phyloP scores from a whole-genome alignment of 306 rosid genomes.

The Comarum palustre region DNA sequence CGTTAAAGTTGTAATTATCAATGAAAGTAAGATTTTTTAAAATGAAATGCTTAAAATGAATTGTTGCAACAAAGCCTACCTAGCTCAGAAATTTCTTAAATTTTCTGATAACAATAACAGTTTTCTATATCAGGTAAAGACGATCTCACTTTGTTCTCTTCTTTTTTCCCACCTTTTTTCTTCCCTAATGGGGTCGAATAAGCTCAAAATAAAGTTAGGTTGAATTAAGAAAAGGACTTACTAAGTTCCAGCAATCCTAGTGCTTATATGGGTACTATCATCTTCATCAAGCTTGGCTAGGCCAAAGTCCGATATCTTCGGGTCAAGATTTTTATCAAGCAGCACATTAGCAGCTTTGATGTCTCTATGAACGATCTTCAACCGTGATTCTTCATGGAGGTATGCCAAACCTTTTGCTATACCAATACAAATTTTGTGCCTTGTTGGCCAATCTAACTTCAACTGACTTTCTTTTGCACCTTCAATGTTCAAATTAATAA shows the following conservation, averaged over 20 bases:
- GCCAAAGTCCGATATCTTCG: slow-evolving; percentile 74
- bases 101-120: too few relatives aligned
- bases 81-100: too few relatives aligned
- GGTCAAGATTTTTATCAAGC: slow-evolving; percentile 61
- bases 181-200: too few relatives aligned
- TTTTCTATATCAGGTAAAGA: too few relatives aligned
- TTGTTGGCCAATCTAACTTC: slow-evolving; percentile 57
- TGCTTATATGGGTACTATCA: slow-evolving; percentile 63
- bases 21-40: too few relatives aligned
- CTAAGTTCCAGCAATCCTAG: slow-evolving; percentile 68
- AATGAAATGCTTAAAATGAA: too few relatives aligned
- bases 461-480: slow-evolving; percentile 14
- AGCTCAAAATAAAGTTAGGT: too few relatives aligned
- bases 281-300: slow-evolving; percentile 74
- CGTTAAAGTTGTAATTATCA: too few relatives aligned
- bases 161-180: too few relatives aligned
- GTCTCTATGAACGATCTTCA: slow-evolving; percentile 78
- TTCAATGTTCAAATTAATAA: neutral
- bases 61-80: too few relatives aligned
- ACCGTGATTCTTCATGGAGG: slow-evolving; percentile 77
- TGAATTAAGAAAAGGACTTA: slow-evolving; percentile 25
- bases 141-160: too few relatives aligned
- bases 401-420: slow-evolving; percentile 67
- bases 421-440: slow-evolving; percentile 62
- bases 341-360: slow-evolving; percentile 74